These are phyloP conservation scores for Chondrostereum purpureum DNA, from an alignment of 1,284 basidiomycete species.

Conservation along the genomic window DNA sequence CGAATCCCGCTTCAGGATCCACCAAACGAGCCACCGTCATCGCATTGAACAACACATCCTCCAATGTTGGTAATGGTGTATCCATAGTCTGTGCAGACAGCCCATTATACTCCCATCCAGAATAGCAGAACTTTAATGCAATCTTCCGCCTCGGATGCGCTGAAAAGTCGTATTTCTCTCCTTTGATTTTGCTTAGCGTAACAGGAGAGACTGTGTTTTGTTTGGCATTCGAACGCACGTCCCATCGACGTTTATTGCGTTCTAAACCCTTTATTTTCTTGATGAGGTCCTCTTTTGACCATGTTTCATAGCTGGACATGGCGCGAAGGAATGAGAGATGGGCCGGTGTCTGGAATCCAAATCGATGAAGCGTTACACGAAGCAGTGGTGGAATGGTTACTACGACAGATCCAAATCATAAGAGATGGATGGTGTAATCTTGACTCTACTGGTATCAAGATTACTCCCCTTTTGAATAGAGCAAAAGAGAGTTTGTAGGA, in stretches of 20 bases:
- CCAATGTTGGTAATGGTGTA: constrained; percentile 82
- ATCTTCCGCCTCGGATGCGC: constrained; percentile 78
- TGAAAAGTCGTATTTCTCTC: constrained; percentile 51
- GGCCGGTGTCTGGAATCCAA: neutral
- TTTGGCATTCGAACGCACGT: neutral
- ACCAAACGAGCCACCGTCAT: constrained; percentile 72
- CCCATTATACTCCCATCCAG: constrained; percentile 89
- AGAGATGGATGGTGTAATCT: neutral
- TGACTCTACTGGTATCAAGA: neutral
- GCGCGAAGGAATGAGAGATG: no score
- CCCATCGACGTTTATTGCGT: neutral
- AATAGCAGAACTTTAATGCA: constrained; percentile 87
- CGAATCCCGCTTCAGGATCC: constrained; percentile 67
- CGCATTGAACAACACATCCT: constrained; percentile 81
- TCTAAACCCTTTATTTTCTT: constrained; percentile 53
- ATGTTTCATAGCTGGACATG: constrained; percentile 37
- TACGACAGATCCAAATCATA: neutral
- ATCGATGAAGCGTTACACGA: neutral
- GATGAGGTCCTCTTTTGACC: constrained; percentile 66
- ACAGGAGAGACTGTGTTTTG: neutral
- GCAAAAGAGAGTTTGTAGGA: no score
- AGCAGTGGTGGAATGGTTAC: neutral
- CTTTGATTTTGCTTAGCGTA: neutral
- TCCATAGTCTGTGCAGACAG: constrained; percentile 73
- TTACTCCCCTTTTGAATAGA: no score